Evolutionary conservation across 2,329 filamentous ascomycete species (phyloP).

Genomic region (Neurospora sp.): DNA sequence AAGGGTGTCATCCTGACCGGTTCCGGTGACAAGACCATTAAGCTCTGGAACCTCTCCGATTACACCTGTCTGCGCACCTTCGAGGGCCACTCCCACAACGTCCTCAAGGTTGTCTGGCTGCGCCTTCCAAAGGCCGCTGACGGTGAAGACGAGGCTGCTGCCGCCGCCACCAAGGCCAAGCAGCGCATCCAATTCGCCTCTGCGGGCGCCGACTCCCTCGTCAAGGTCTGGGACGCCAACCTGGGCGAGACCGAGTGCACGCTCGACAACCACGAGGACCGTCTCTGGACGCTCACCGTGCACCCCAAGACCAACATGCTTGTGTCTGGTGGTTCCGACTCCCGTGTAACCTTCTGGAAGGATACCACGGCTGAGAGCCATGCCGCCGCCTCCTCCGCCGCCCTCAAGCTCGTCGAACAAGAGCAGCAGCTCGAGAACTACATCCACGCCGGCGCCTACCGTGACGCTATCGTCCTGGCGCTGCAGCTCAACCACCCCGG

Average conservation of each 20-base stretch:
- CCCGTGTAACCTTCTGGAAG: slow-evolving; percentile 89
- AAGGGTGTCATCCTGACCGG: slow-evolving; percentile 82
- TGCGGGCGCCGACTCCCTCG: slow-evolving; percentile 85
- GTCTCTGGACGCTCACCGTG: slow-evolving; percentile 82
- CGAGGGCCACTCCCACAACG: slow-evolving; percentile 91
- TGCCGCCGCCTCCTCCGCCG: slow-evolving; percentile 61
- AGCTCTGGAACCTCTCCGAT: slow-evolving; percentile 86
- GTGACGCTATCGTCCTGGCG: slow-evolving; percentile 85
- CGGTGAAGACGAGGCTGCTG: slow-evolving; percentile 31
- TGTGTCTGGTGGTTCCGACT: slow-evolving; percentile 85
- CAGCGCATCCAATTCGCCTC: slow-evolving; percentile 66
- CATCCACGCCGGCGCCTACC: slow-evolving; percentile 77
- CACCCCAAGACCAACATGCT: slow-evolving; percentile 61
- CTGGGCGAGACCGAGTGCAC: slow-evolving; percentile 79
- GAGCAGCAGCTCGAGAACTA: slow-evolving; percentile 92
- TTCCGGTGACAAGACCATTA: slow-evolving; percentile 91
- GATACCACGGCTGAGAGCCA: slow-evolving; percentile 81
- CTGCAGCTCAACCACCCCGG: slow-evolving; percentile 91
- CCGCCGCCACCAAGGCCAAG: slow-evolving; percentile 28
- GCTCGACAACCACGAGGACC: slow-evolving; percentile 92
- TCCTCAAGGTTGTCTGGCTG: slow-evolving; percentile 89
- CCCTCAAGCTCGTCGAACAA: slow-evolving; percentile 72
- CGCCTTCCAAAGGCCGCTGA: slow-evolving; percentile 31
- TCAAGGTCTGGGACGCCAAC: slow-evolving; percentile 92
- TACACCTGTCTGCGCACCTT: slow-evolving; percentile 91